Percentiles rank a stretch among this genome's conserved stretches.
Conservation (phyloP, 2,329 filamentous ascomycete species). For the Didymella segeticola region DNA sequence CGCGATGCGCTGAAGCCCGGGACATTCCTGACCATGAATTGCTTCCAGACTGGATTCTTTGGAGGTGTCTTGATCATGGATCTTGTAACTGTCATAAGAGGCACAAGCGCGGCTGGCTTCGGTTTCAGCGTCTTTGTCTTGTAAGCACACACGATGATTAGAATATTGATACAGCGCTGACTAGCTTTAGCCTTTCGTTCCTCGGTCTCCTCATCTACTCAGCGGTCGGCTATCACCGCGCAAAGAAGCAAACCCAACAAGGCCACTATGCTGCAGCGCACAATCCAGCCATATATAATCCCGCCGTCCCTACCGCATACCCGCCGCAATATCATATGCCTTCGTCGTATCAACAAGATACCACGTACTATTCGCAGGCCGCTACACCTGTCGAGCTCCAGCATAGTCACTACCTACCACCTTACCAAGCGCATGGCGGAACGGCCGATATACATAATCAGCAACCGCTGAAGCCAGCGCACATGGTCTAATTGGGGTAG, state of each 20-base stretch:
- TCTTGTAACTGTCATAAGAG: slow-evolving; percentile 32
- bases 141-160: slow-evolving; percentile 35
- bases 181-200: slow-evolving; percentile 39
- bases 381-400: slow-evolving; percentile 22
- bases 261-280: slow-evolving; percentile 44
- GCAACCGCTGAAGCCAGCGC: slow-evolving; percentile 36
- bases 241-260: slow-evolving; percentile 43
- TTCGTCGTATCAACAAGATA: slow-evolving; percentile 29
- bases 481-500: slow-evolving; percentile 28
- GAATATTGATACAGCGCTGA: slow-evolving; percentile 4
- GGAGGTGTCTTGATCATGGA: slow-evolving; percentile 40
- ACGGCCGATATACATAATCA: slow-evolving; percentile 31
- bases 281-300: slow-evolving; percentile 39
- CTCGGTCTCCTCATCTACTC: slow-evolving; percentile 52
- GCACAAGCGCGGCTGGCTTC: slow-evolving; percentile 31
- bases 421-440: slow-evolving; percentile 26
- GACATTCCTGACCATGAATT: slow-evolving; percentile 46
- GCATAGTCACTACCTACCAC: slow-evolving; percentile 25
- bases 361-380: slow-evolving; percentile 36
- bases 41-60: slow-evolving; percentile 47
- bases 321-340: slow-evolving; percentile 25
- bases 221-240: slow-evolving; percentile 43
- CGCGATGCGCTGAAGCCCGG: slow-evolving; percentile 40
- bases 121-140: slow-evolving; percentile 44
- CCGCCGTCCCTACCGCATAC: slow-evolving; percentile 25